A percentile compares a stretch with the other conserved stretches of the same genome.
These are phyloP conservation scores for Fusarium oxysporum DNA, from an alignment of 2,329 filamentous ascomycete genomes.

Conservation along the genomic window DNA sequence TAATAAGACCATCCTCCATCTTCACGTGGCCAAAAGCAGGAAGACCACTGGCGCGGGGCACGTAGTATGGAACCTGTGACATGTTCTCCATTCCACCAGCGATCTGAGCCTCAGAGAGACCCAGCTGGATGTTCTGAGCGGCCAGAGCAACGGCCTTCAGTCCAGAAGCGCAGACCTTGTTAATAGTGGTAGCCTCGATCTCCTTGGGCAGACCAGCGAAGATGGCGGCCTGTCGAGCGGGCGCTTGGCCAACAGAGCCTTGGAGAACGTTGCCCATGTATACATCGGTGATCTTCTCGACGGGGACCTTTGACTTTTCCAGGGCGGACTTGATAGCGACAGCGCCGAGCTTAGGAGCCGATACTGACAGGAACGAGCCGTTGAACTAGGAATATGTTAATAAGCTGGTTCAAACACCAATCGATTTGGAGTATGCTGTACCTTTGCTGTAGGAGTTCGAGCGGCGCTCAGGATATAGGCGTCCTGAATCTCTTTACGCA, in stretches of 20 bases:
- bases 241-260: constrained; percentile 86
- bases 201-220: constrained; percentile 86
- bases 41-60: constrained; percentile 82
- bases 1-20: constrained; percentile 91
- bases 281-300: constrained; percentile 85
- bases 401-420: not conserved
- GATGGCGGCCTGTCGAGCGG: constrained; percentile 89
- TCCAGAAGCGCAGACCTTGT: constrained; percentile 97
- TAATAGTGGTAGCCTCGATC: constrained; percentile 91
- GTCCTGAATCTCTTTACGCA: constrained; percentile 79
- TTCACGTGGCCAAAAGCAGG: constrained; percentile 89
- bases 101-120: constrained; percentile 86
- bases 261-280: constrained; percentile 98
- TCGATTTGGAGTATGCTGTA: constrained; percentile 50
- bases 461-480: constrained; percentile 94
- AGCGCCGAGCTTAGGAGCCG: constrained; percentile 89
- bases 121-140: constrained; percentile 94
- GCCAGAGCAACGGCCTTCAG: constrained; percentile 92
- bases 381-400: constrained; percentile 76
- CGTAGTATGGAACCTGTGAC: constrained; percentile 92
- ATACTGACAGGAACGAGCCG: constrained; percentile 84
- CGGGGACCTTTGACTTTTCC: constrained; percentile 84
- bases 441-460: constrained; percentile 90
- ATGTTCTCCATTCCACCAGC: constrained; percentile 99
- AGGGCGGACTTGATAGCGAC: constrained; percentile 92